phyloP scores from a whole-genome alignment of 2,329 filamentous ascomycete genomes.

The Trichoderma lentiforme region DNA sequence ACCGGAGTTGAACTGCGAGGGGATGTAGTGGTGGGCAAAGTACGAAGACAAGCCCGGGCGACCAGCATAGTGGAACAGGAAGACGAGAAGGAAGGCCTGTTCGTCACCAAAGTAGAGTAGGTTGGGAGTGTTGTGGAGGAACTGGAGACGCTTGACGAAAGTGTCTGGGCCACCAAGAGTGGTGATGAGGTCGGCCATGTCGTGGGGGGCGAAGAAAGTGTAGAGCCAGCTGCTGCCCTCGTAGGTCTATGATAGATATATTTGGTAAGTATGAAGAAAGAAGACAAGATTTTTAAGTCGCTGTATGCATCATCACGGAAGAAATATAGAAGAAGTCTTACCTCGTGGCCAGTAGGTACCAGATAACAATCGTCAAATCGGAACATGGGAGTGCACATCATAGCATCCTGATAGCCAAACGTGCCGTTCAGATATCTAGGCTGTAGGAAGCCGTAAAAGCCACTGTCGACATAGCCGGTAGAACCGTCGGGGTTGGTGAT shows the following conservation, averaged over 20 bases:
- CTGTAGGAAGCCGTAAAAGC: slow-evolving; percentile 61
- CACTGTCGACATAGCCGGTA: slow-evolving; percentile 11
- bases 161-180: slow-evolving; percentile 56
- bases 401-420: slow-evolving; percentile 64
- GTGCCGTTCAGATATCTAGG: slow-evolving; percentile 63
- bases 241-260: slow-evolving; percentile 49
- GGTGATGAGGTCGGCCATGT: slow-evolving; percentile 46
- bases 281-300: not conserved
- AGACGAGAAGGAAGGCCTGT: slow-evolving; percentile 49
- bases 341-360: slow-evolving; percentile 24
- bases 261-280: not conserved
- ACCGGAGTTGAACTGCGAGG: slow-evolving; percentile 63
- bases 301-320: not conserved
- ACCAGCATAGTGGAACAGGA: slow-evolving; percentile 63
- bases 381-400: slow-evolving; percentile 35
- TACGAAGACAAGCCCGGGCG: slow-evolving; percentile 55
- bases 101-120: slow-evolving; percentile 67
- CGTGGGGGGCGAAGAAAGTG: slow-evolving; percentile 55
- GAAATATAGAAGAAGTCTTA: not conserved
- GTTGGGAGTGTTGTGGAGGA: slow-evolving; percentile 59
- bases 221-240: slow-evolving; percentile 71
- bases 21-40: slow-evolving; percentile 63
- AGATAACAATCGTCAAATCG: slow-evolving; percentile 41
- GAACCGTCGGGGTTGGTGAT: slow-evolving; percentile 7
- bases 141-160: slow-evolving; percentile 60